A percentile compares a stretch with the other conserved stretches of the same genome.
Evolutionary conservation across 192 early-diverging fungal species (phyloP).

Genomic region (Rhizoclosmatium sp.): DNA sequence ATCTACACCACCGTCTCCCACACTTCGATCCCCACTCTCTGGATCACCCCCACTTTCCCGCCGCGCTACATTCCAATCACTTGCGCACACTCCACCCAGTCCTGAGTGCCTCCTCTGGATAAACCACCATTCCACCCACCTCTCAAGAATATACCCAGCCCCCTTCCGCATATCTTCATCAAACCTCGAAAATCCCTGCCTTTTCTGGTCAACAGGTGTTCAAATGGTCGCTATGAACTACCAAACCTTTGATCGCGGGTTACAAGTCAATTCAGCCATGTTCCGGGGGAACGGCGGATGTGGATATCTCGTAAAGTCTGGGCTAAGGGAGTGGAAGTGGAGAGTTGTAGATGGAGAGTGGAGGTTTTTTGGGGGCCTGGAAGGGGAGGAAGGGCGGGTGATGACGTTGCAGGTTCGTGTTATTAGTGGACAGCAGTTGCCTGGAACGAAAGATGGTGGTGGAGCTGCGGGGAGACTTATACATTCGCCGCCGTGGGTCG

Average conservation of each 20-base stretch:
- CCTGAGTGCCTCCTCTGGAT: background rate
- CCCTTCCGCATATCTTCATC: conserved; percentile 79
- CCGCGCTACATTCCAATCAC: background rate
- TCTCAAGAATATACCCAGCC: conserved; percentile 84
- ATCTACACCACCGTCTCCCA: background rate
- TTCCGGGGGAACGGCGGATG: conserved; percentile 73
- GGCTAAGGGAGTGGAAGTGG: conserved; percentile 33
- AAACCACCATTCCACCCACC: conserved; percentile 24
- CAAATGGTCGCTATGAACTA: conserved; percentile 93
- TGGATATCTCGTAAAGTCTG: conserved; percentile 81
- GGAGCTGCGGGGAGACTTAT: conserved; percentile 41
- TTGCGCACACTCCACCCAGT: background rate
- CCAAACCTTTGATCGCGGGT: conserved; percentile 80
- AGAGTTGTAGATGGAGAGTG: background rate
- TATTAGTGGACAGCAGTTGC: conserved; percentile 75
- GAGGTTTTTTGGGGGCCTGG: background rate
- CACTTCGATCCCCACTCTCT: background rate
- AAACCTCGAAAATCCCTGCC: conserved; percentile 82
- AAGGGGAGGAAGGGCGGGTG: background rate
- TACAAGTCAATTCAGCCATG: conserved; percentile 88
- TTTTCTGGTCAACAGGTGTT: conserved; percentile 80
- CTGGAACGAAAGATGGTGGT: conserved; percentile 64
- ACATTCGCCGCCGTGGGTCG: conserved; percentile 64
- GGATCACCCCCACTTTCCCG: background rate
- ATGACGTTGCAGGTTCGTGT: conserved; percentile 50